Percentiles rank a stretch among this genome's conserved stretches.
phyloP scores from a whole-genome alignment of 202 grass and related monocot genomes.

The Panicum hallii region DNA sequence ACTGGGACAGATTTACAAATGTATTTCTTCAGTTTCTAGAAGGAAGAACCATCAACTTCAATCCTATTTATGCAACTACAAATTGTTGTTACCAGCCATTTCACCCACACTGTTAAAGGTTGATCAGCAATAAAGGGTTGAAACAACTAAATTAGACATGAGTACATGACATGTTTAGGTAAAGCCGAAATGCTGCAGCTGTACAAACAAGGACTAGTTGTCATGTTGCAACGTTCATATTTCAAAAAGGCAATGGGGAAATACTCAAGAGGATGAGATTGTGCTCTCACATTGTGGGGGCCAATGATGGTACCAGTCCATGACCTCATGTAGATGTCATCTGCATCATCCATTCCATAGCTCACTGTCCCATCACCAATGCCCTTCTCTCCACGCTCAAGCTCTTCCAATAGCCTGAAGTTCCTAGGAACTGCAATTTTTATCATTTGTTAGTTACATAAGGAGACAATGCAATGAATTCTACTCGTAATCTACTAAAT shows the following conservation, averaged over 20 bases:
- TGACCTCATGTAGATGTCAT: conserved; percentile 76
- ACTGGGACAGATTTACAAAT: not conserved
- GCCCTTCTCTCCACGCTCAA: conserved; percentile 73
- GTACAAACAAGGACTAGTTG: not conserved
- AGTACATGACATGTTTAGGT: not conserved
- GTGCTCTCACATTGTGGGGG: conserved; percentile 64
- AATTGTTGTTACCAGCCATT: not conserved
- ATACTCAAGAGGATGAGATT: not conserved
- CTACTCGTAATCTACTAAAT: not conserved
- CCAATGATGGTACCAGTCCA: conserved; percentile 77
- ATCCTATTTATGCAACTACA: not conserved
- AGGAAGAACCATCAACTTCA: not conserved
- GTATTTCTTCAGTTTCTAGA: not conserved
- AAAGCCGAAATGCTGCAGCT: not conserved
- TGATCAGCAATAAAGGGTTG: not conserved
- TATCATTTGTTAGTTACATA: conserved; percentile 17
- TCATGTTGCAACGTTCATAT: not conserved
- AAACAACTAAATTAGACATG: not conserved
- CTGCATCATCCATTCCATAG: conserved; percentile 77
- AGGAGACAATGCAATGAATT: not conserved
- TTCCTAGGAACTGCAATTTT: conserved; percentile 61
- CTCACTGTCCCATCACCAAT: conserved; percentile 73
- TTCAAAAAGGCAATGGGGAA: not conserved
- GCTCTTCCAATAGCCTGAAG: conserved; percentile 74
- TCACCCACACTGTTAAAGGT: not conserved